Conservation (phyloP, 495 filamentous ascomycete species). For the Neurospora sp. region DNA sequence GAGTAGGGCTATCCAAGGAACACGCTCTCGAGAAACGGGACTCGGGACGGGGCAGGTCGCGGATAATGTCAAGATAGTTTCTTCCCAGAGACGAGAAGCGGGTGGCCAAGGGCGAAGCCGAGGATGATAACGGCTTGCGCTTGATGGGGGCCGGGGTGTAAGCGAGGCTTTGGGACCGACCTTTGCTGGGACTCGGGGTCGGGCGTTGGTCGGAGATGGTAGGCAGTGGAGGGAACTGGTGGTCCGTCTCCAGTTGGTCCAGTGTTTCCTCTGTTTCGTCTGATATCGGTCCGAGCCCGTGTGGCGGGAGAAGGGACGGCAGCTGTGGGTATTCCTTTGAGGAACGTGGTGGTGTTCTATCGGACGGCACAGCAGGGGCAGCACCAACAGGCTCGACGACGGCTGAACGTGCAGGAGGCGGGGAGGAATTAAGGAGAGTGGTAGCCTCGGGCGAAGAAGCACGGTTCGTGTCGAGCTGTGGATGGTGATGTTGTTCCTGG, state of each 20-base stretch:
- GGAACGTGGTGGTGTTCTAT: background rate
- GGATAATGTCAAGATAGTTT: slow-evolving; percentile 27
- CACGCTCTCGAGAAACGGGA: slow-evolving; percentile 38
- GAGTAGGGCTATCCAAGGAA: slow-evolving; percentile 46
- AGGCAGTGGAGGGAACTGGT: slow-evolving; percentile 15
- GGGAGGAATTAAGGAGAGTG: background rate
- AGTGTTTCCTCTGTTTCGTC: background rate
- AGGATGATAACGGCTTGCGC: slow-evolving; percentile 45
- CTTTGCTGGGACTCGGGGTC: slow-evolving; percentile 20
- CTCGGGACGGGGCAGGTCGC: slow-evolving; percentile 33
- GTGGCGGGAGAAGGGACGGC: background rate
- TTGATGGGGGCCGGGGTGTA: slow-evolving; percentile 29
- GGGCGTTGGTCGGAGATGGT: slow-evolving; percentile 7
- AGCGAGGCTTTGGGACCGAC: slow-evolving; percentile 23
- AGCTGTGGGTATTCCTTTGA: background rate
- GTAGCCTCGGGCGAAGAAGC: background rate
- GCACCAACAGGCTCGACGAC: background rate
- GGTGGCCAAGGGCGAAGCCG: slow-evolving; percentile 40
- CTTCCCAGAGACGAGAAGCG: slow-evolving; percentile 38
- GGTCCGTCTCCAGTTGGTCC: background rate
- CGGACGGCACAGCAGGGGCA: background rate
- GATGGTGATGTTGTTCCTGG: background rate
- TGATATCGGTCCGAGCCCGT: background rate
- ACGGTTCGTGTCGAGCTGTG: background rate
- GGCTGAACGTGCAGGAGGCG: background rate